Conservation (phyloP, 768 basidiomycete genomes). For the Trichaptum fuscoviolaceum region DNA sequence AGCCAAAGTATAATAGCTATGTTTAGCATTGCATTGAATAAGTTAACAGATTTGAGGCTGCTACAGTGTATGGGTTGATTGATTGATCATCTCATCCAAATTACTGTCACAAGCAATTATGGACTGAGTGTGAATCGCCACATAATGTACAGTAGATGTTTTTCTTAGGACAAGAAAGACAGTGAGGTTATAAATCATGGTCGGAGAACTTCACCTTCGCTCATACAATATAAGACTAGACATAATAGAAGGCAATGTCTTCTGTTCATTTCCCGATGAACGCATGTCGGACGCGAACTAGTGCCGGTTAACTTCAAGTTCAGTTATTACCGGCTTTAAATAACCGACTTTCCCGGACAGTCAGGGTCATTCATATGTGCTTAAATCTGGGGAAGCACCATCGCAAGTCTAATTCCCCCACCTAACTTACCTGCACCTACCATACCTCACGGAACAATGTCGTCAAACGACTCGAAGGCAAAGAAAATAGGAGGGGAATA, state of each 20-base stretch:
- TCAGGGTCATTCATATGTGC: background rate
- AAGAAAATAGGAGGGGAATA: slow-evolving; percentile 69
- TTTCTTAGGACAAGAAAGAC: background rate
- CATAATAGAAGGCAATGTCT: too few species aligned
- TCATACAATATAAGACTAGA: too few species aligned
- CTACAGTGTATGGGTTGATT: too few species aligned
- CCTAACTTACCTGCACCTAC: slow-evolving; percentile 7
- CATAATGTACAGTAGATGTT: background rate
- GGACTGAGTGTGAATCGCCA: background rate
- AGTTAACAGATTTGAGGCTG: too few species aligned
- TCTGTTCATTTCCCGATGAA: too few species aligned
- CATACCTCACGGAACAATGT: slow-evolving; percentile 11
- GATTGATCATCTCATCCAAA: too few species aligned
- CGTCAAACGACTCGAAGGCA: slow-evolving; percentile 11
- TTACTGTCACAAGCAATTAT: background rate
- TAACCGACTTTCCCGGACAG: background rate
- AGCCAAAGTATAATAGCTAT: too few species aligned
- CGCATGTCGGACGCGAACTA: too few species aligned
- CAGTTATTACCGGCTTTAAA: background rate
- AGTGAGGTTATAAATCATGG: too few species aligned
- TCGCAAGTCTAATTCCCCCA: background rate
- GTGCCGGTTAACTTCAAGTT: too few species aligned
- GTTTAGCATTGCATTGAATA: too few species aligned
- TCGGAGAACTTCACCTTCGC: too few species aligned
- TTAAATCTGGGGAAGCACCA: background rate